Conservation (phyloP, 2,329 filamentous ascomycete genomes). For the Pseudopithomyces maydicus region DNA sequence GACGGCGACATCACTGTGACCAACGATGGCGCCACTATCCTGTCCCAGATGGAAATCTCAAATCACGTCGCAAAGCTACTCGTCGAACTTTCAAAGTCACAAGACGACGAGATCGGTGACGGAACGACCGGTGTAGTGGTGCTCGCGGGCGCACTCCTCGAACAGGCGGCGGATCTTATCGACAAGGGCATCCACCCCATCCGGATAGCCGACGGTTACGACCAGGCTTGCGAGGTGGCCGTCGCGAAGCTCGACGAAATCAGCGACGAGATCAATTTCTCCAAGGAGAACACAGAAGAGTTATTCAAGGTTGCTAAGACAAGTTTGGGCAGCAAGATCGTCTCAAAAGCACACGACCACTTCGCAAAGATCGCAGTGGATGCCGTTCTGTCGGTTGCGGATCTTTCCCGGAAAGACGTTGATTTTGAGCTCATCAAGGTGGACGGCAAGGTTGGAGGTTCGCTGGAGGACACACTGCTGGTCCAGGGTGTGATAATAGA, state of each 20-base stretch:
- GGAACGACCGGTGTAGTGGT: slow-evolving; percentile 98
- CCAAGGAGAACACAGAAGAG: slow-evolving; percentile 78
- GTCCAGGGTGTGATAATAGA: slow-evolving; percentile 98
- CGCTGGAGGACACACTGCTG: slow-evolving; percentile 89
- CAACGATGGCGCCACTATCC: slow-evolving; percentile 97
- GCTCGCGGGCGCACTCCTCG: slow-evolving; percentile 88
- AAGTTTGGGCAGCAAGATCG: slow-evolving; percentile 96
- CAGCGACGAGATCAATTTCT: slow-evolving; percentile 88
- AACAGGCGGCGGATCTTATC: slow-evolving; percentile 96
- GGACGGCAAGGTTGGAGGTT: slow-evolving; percentile 94
- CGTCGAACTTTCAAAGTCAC: slow-evolving; percentile 96
- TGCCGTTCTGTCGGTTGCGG: slow-evolving; percentile 93
- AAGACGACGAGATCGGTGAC: slow-evolving; percentile 98
- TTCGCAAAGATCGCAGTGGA: slow-evolving; percentile 98
- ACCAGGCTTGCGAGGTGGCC: slow-evolving; percentile 95
- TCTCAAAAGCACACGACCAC: slow-evolving; percentile 97
- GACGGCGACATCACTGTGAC: slow-evolving; percentile 99
- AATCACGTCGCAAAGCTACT: slow-evolving; percentile 98
- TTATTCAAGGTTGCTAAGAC: slow-evolving; percentile 94
- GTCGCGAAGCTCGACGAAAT: slow-evolving; percentile 91
- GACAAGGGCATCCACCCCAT: slow-evolving; percentile 99
- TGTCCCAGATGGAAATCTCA: slow-evolving; percentile 96
- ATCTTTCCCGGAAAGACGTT: slow-evolving; percentile 94
- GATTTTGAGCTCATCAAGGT: slow-evolving; percentile 99
- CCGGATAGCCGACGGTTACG: slow-evolving; percentile 96